Conservation (phyloP, 306 rosid genomes). For the Clitoria ternatea region DNA sequence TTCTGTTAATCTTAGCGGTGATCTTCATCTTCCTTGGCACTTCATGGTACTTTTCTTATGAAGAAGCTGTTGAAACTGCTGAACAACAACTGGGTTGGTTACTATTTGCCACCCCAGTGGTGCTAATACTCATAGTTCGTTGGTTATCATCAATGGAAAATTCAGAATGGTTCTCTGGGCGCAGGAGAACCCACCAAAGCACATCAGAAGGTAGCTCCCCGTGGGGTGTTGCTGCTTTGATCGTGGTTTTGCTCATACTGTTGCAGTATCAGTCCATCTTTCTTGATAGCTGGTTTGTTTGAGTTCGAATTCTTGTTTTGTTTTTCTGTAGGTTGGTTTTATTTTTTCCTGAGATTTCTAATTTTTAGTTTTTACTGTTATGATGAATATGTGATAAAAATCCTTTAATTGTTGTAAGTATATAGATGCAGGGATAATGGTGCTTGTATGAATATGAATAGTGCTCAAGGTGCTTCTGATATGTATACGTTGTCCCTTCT, state of each 20-base stretch:
- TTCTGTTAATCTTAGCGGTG: slow-evolving; percentile 57
- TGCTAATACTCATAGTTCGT: slow-evolving; percentile 49
- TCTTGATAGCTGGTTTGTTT: slow-evolving; percentile 60
- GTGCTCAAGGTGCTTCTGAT: slow-evolving; percentile 1
- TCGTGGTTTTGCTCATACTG: slow-evolving; percentile 61
- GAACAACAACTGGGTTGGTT: slow-evolving; percentile 49
- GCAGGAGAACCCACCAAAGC: slow-evolving; percentile 37
- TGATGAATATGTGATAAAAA: not conserved
- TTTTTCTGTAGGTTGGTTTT: slow-evolving; percentile 3
- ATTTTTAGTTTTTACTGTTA: not conserved
- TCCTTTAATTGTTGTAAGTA: slow-evolving; percentile 13
- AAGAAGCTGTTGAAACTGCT: slow-evolving; percentile 53
- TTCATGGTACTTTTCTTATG: slow-evolving; percentile 69
- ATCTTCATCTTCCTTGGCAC: slow-evolving; percentile 51
- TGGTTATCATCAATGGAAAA: slow-evolving; percentile 64
- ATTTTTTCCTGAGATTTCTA: not conserved
- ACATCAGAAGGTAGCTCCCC: slow-evolving; percentile 87
- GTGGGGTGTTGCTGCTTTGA: slow-evolving; percentile 92
- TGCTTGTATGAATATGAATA: not conserved
- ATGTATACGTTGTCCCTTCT: not conserved
- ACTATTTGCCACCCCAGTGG: slow-evolving; percentile 46
- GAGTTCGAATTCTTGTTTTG: slow-evolving; percentile 2
- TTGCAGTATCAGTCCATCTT: slow-evolving; percentile 62
- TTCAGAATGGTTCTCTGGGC: slow-evolving; percentile 39
- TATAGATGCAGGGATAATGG: slow-evolving; percentile 6